Conservation (phyloP, 805 yeast genomes). For the Kluyveromyces nonfermentans region DNA sequence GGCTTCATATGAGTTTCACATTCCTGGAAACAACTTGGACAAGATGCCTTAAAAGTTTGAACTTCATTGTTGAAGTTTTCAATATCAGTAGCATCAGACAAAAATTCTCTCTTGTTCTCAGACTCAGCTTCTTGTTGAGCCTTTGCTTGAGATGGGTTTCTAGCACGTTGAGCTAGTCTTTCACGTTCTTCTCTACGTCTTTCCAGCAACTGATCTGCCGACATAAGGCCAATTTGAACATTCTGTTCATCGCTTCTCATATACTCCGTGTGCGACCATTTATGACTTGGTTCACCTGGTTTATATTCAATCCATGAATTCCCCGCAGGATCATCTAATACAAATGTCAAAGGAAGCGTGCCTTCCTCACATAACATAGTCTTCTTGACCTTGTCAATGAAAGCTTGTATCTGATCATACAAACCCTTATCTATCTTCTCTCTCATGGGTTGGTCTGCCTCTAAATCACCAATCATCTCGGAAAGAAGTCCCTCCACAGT, state of each 20-base stretch:
- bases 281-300: conserved; percentile 82
- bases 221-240: conserved; percentile 69
- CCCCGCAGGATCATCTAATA: conserved; percentile 89
- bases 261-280: conserved; percentile 82
- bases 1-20: conserved; percentile 95
- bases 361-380: conserved; percentile 59
- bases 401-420: conserved; percentile 62
- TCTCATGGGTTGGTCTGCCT: conserved; percentile 74
- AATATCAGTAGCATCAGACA: conserved; percentile 66
- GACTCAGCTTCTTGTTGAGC: conserved; percentile 10
- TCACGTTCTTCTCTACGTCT: conserved; percentile 27
- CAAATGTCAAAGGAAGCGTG: conserved; percentile 66
- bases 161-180: conserved; percentile 30
- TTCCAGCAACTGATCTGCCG: conserved; percentile 45
- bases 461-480: conserved; percentile 77
- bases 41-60: conserved; percentile 84
- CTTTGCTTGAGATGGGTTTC: conserved; percentile 20
- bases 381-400: conserved; percentile 50
- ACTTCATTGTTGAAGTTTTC: conserved; percentile 85
- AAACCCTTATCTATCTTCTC: conserved; percentile 64
- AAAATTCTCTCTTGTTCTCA: conserved; percentile 36
- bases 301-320: conserved; percentile 90
- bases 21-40: conserved; percentile 71
- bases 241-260: conserved; percentile 82
- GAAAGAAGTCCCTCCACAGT: conserved; percentile 81